A percentile compares a stretch with the other conserved stretches of the same genome.
Conservation (phyloP, 495 filamentous ascomycete genomes). For the Penicillium malachiteum region DNA sequence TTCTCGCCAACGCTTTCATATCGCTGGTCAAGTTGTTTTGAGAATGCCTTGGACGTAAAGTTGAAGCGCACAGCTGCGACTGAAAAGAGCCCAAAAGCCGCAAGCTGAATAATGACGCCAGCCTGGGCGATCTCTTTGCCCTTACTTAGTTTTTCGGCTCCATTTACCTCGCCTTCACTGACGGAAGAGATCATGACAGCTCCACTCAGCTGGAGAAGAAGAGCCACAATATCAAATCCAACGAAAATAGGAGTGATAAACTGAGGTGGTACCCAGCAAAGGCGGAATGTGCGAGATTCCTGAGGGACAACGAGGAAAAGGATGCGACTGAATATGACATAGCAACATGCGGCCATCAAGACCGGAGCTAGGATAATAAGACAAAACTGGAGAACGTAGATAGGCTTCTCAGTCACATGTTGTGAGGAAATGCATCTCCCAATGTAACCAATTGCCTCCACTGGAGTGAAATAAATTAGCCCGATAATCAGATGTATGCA, state of each 20-base stretch:
- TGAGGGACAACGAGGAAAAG: constrained; percentile 46
- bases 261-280: constrained; percentile 50
- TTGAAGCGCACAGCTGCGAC: constrained; percentile 37
- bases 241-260: constrained; percentile 35
- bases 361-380: constrained; percentile 42
- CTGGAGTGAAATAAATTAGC: constrained; percentile 16
- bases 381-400: constrained; percentile 36
- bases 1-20: constrained; percentile 27
- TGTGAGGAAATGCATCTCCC: constrained; percentile 33
- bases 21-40: constrained; percentile 24
- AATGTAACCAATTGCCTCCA: constrained; percentile 50
- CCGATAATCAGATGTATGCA: not conserved
- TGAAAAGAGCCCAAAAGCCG: constrained; percentile 44
- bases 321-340: constrained; percentile 52
- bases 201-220: constrained; percentile 29
- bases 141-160: constrained; percentile 26
- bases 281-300: constrained; percentile 32
- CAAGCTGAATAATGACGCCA: constrained; percentile 42
- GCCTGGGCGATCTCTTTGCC: constrained; percentile 42
- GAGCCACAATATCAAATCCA: constrained; percentile 30
- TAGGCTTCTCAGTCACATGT: constrained; percentile 25
- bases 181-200: constrained; percentile 39
- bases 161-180: constrained; percentile 20
- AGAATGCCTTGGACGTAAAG: constrained; percentile 42
- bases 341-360: constrained; percentile 54